phyloP scores from a whole-genome alignment of 495 filamentous ascomycete species.

The Schizothecium vesticola region DNA sequence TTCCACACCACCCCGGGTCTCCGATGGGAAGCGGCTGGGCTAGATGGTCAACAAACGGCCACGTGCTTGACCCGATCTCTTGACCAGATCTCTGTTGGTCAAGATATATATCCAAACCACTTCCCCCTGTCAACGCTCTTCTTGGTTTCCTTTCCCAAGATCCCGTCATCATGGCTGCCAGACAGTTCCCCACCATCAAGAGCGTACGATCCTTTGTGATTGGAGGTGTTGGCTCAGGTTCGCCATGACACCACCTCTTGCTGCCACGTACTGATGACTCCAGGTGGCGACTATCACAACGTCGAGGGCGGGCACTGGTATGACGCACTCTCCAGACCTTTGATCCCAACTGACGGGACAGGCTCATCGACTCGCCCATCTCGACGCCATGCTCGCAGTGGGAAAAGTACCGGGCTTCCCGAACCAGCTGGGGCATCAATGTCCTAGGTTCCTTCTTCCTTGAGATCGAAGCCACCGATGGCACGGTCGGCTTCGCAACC shows the following conservation, averaged over 20 bases:
- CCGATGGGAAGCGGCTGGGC: not conserved
- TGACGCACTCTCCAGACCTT: slow-evolving; percentile 4
- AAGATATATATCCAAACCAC: not conserved
- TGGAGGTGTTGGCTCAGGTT: slow-evolving; percentile 75
- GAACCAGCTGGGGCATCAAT: slow-evolving; percentile 94
- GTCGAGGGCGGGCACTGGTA: slow-evolving; percentile 85
- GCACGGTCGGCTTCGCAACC: slow-evolving; percentile 85
- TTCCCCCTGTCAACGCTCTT: not conserved
- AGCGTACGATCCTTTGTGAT: slow-evolving; percentile 75
- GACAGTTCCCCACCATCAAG: slow-evolving; percentile 68
- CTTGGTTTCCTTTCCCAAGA: not conserved
- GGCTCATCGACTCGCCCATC: slow-evolving; percentile 84
- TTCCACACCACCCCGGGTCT: not conserved
- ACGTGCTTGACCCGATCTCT: not conserved
- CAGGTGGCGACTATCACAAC: slow-evolving; percentile 88
- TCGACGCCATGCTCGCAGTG: slow-evolving; percentile 86
- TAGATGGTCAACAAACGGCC: not conserved
- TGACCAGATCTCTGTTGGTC: not conserved
- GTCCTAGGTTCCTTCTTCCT: slow-evolving; percentile 89
- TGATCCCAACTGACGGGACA: slow-evolving; percentile 16
- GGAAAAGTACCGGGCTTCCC: slow-evolving; percentile 77
- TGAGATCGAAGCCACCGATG: slow-evolving; percentile 84
- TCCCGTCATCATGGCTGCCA: slow-evolving; percentile 35
- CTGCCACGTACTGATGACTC: not conserved
- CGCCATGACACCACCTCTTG: not conserved